Conservation (phyloP, 1,139 yeast species). For the Pichia sp. region DNA sequence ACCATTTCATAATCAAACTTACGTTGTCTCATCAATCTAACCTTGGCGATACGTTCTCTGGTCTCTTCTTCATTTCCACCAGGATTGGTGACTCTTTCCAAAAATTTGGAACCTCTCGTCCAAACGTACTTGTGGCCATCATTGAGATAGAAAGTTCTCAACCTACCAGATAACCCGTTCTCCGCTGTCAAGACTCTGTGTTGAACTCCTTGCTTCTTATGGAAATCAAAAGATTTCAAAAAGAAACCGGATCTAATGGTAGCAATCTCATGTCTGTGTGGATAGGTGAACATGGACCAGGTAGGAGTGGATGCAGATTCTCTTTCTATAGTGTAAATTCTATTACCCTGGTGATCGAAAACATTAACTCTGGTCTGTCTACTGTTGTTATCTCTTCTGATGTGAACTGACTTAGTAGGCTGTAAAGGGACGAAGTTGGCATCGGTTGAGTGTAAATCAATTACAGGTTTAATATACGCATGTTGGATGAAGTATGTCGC, state of each 20-base stretch:
- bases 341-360: constrained; percentile 36
- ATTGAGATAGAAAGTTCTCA: constrained; percentile 37
- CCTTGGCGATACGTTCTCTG: constrained; percentile 47
- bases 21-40: constrained; percentile 50
- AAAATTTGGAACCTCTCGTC: constrained; percentile 43
- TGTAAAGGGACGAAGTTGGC: constrained; percentile 36
- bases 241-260: constrained; percentile 44
- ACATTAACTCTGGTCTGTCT: constrained; percentile 41
- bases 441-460: constrained; percentile 32
- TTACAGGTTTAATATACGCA: constrained; percentile 30
- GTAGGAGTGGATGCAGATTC: constrained; percentile 41
- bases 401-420: constrained; percentile 35
- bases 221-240: constrained; percentile 43
- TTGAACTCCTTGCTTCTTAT: constrained; percentile 37
- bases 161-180: constrained; percentile 32
- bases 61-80: constrained; percentile 50
- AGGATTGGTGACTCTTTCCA: constrained; percentile 47
- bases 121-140: constrained; percentile 52
- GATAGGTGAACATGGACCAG: constrained; percentile 44
- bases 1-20: constrained; percentile 53
- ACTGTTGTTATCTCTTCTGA: constrained; percentile 45
- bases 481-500: constrained; percentile 36
- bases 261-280: constrained; percentile 42
- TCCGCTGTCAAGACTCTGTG: constrained; percentile 37
- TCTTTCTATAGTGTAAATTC: constrained; percentile 45